phyloP scores from a whole-genome alignment of 495 filamentous ascomycete species.

The Barbatosphaeria neglecta region DNA sequence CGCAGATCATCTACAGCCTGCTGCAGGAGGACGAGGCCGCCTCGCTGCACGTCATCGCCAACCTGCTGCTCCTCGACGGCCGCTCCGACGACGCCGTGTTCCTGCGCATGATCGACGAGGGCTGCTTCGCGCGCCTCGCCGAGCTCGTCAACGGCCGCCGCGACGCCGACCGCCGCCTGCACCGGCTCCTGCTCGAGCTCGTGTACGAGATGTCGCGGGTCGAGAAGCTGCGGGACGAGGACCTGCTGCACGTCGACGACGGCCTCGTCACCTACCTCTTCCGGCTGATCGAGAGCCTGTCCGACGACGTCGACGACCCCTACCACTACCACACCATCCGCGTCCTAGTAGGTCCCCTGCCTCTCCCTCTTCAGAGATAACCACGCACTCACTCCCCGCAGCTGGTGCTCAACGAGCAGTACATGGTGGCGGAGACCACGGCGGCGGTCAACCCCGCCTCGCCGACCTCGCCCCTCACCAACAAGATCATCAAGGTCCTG shows the following conservation, averaged over 20 bases:
- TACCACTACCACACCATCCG: slow-evolving; percentile 95
- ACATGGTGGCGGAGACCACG: slow-evolving; percentile 68
- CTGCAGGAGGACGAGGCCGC: slow-evolving; percentile 79
- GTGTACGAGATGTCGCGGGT: slow-evolving; percentile 96
- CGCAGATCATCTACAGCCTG: slow-evolving; percentile 83
- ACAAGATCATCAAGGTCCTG: slow-evolving; percentile 84
- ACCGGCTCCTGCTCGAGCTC: slow-evolving; percentile 73
- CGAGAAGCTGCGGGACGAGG: slow-evolving; percentile 65
- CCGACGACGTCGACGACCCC: slow-evolving; percentile 83
- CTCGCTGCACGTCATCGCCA: slow-evolving; percentile 69
- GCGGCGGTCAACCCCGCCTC: slow-evolving; percentile 41
- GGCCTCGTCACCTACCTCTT: slow-evolving; percentile 76
- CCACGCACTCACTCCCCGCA: slow-evolving; percentile 24
- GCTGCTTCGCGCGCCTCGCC: slow-evolving; percentile 69
- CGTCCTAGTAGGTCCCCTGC: slow-evolving; percentile 55
- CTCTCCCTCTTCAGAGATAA: not conserved
- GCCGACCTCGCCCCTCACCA: slow-evolving; percentile 52
- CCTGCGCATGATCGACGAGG: slow-evolving; percentile 76
- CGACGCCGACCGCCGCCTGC: slow-evolving; percentile 55
- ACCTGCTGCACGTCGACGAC: slow-evolving; percentile 74
- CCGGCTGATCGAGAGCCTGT: slow-evolving; percentile 75
- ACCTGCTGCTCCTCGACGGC: slow-evolving; percentile 86
- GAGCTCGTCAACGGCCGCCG: slow-evolving; percentile 62
- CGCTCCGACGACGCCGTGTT: slow-evolving; percentile 66
- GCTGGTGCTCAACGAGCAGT: slow-evolving; percentile 96